phyloP scores from a whole-genome alignment of 2,329 filamentous ascomycete species.

The Bipolaris bicolor region DNA sequence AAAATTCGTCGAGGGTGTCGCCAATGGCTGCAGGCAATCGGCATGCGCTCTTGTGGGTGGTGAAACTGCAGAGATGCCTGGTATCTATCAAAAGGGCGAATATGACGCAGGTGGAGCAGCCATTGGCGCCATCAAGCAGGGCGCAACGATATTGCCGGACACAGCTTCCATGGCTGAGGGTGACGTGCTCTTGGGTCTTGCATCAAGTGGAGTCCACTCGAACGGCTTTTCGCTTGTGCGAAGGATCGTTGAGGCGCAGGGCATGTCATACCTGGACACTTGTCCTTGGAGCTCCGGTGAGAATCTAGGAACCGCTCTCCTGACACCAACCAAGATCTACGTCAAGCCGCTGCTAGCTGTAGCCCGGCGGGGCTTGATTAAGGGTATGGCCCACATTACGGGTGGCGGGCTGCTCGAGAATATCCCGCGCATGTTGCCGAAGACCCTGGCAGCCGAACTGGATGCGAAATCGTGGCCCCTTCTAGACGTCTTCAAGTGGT shows the following conservation, averaged over 20 bases:
- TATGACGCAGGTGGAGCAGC: constrained; percentile 94
- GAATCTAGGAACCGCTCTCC: constrained; percentile 74
- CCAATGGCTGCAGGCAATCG: constrained; percentile 81
- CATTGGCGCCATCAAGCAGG: constrained; percentile 77
- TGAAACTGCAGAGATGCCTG: constrained; percentile 98
- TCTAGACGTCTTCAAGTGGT: constrained; percentile 83
- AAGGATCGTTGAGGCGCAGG: constrained; percentile 77
- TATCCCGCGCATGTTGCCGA: constrained; percentile 89
- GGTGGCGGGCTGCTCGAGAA: constrained; percentile 93
- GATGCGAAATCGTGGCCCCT: constrained; percentile 77
- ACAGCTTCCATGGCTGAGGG: constrained; percentile 77
- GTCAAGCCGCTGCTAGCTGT: constrained; percentile 79
- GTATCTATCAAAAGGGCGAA: constrained; percentile 85
- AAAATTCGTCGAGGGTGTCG: constrained; percentile 89
- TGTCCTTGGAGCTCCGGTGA: constrained; percentile 75
- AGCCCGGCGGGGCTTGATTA: constrained; percentile 68
- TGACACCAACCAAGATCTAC: constrained; percentile 93
- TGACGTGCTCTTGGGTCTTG: constrained; percentile 84
- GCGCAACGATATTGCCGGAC: constrained; percentile 73
- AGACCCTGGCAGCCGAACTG: constrained; percentile 77
- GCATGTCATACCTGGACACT: constrained; percentile 71
- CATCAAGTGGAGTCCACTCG: constrained; percentile 87
- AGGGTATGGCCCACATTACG: constrained; percentile 96
- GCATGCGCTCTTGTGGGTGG: constrained; percentile 93
- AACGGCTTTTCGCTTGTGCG: constrained; percentile 98